Base-by-base conservation (phyloP, 108 stramenopile genomes). In the Asterionellopsis glacialis region DNA sequence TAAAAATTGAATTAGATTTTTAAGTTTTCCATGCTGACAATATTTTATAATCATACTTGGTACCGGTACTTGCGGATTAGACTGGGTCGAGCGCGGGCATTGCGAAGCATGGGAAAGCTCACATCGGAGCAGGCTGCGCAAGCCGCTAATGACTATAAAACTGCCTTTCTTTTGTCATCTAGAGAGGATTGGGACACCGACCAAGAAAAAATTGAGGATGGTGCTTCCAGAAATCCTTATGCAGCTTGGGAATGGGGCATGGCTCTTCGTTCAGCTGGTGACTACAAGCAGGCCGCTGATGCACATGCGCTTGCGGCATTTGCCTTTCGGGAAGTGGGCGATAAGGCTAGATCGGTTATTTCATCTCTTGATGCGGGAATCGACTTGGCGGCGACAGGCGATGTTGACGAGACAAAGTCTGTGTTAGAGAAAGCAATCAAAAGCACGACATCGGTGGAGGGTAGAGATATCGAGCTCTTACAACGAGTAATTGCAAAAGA, bases 231-330 rank as follows among this genome's bases (percentile, higher is more conserved):
- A 15, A 90, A 90, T 67, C 89, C 89, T 0, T 90, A 90, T 53
- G 85, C 89, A 0, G 77, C 85, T 0, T 90, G 85, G 85, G 89
- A 90, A 83, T 90, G 85, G 76, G 89, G 89, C 1, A 84, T 73
- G 68, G 75, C 79, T 15, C 40, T 79, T 9, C 68, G 89, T 53
- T 49, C 53, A 18, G 64, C 66, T 13, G 70, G 64, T 1, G 52
- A 71, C 9, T 76, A 69, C 42, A 53, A 74, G 3, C 18, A 60
- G 1, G 89, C 89, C 0, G 59, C 71, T 1, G 57, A 67, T 18
- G 73, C 74, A 10, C 89, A 90, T 52, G 23, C 25, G 1, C 47
- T 87, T 24, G 76, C 89, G 1, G 55, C 81, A 1, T 53, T 61
- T 48, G 69, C 79, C 15, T 90, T 90, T 71, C 72, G 80, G 27